Evolutionary conservation across 768 basidiomycete genomes (phyloP).

Genomic region (Trametes cubensis): DNA sequence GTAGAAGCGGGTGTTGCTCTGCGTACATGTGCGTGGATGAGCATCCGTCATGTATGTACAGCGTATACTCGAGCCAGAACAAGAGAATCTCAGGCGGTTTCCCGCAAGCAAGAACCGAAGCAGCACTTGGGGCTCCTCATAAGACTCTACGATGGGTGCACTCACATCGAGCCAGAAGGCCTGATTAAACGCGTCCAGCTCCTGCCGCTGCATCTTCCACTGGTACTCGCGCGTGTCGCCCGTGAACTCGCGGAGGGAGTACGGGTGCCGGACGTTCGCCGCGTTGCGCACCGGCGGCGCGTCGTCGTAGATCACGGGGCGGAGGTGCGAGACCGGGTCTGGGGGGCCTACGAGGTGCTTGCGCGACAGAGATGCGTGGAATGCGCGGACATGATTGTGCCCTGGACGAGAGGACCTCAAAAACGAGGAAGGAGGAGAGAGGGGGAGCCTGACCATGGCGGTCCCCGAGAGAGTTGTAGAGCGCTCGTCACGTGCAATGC

Average conservation of each 20-base stretch:
- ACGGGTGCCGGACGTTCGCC: slow-evolving; percentile 55
- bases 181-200: slow-evolving; percentile 75
- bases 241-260: slow-evolving; percentile 76
- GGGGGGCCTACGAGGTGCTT: slow-evolving; percentile 64
- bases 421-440: slow-evolving; percentile 4
- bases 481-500: slow-evolving; percentile 12
- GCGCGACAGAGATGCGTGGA: slow-evolving; percentile 24
- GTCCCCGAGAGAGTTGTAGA: slow-evolving; percentile 16
- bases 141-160: slow-evolving; percentile 16
- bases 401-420: not conserved
- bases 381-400: slow-evolving; percentile 8
- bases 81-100: too few species aligned
- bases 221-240: slow-evolving; percentile 58
- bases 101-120: not conserved
- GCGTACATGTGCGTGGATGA: not conserved
- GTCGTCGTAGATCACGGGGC: slow-evolving; percentile 77
- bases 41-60: not conserved
- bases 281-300: slow-evolving; percentile 38
- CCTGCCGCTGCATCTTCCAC: slow-evolving; percentile 69
- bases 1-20: slow-evolving; percentile 86
- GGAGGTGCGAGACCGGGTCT: slow-evolving; percentile 77
- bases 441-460: slow-evolving; percentile 22
- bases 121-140: not conserved
- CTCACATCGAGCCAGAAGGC: slow-evolving; percentile 81
- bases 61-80: too few species aligned